Percentiles rank a stretch among this genome's conserved stretches.
Conservation (phyloP, 2,329 filamentous ascomycete genomes). For the Trichoderma sp. region DNA sequence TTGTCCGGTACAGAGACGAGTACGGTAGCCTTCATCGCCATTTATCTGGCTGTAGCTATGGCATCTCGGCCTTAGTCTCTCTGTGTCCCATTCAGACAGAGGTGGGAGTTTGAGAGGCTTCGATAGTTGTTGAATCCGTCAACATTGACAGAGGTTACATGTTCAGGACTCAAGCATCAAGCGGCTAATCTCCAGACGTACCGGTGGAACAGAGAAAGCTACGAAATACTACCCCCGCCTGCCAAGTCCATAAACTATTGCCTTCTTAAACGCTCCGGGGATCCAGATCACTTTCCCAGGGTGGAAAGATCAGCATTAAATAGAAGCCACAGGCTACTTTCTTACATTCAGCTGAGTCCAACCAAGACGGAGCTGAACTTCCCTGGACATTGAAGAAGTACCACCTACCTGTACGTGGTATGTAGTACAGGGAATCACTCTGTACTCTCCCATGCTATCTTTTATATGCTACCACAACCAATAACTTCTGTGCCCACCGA, state of each 20-base stretch:
- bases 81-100: background rate
- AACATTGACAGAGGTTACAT: background rate
- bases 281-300: slow-evolving; percentile 1
- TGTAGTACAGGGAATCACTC: background rate
- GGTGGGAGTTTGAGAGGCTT: background rate
- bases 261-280: background rate
- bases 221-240: background rate
- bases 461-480: background rate
- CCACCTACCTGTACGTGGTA: background rate
- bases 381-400: background rate
- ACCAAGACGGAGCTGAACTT: background rate
- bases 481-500: background rate
- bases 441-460: background rate
- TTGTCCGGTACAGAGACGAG: background rate
- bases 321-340: background rate
- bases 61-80: background rate
- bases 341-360: background rate
- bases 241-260: background rate
- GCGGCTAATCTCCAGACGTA: background rate
- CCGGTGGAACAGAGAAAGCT: background rate
- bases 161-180: background rate
- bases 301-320: background rate
- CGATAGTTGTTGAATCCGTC: background rate
- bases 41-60: background rate
- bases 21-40: background rate